These are phyloP conservation scores for Leccinum variicolor DNA, from an alignment of 768 basidiomycete species.

Conservation along the genomic window DNA sequence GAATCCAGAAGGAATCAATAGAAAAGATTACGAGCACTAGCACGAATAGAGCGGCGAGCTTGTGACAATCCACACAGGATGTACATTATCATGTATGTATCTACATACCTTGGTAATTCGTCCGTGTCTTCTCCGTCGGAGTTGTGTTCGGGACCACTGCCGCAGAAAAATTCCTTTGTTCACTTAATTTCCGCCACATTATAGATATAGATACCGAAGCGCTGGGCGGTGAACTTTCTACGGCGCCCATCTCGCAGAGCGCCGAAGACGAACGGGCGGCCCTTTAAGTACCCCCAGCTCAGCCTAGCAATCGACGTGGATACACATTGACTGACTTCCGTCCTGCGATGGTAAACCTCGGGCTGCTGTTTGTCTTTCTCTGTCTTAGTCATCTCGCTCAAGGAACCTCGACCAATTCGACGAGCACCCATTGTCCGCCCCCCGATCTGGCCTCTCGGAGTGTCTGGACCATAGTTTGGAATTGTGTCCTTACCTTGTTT, in stretches of 20 bases:
- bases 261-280: neutral
- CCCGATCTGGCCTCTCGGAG: neutral
- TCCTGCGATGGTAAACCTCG: neutral
- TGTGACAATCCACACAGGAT: neutral
- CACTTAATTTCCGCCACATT: neutral
- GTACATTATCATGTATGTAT: neutral
- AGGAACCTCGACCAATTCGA: neutral
- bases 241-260: neutral
- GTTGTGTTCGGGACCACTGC: neutral
- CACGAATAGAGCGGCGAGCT: neutral
- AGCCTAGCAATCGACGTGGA: neutral
- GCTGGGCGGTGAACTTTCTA: neutral
- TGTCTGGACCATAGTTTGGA: neutral
- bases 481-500: neutral
- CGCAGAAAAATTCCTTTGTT: neutral
- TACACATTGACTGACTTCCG: neutral
- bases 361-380: neutral
- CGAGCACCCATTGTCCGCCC: neutral
- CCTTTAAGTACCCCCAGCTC: neutral
- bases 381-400: neutral
- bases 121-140: neutral
- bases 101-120: no score
- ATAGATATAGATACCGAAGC: neutral
- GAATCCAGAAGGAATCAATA: neutral
- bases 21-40: neutral